A percentile compares a stretch with the other conserved stretches of the same genome.
phyloP scores from a whole-genome alignment of 2,329 filamentous ascomycete species.

The Ophiostoma sp. region DNA sequence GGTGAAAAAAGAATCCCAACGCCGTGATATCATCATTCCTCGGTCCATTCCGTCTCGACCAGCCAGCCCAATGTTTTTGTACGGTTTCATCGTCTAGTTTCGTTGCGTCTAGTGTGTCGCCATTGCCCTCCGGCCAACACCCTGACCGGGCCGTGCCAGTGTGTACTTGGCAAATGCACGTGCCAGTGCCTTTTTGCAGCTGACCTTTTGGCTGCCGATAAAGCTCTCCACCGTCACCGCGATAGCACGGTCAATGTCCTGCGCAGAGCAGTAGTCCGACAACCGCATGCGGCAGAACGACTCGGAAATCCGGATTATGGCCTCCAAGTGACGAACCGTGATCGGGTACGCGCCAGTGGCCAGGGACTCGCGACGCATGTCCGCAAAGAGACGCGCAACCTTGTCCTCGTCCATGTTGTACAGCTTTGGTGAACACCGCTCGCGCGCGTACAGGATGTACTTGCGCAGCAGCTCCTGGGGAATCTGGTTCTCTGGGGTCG shows the following conservation, averaged over 20 bases:
- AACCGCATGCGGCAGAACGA: conserved; percentile 96
- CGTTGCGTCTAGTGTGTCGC: neutral
- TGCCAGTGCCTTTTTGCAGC: conserved; percentile 92
- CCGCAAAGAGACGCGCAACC: conserved; percentile 84
- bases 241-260: conserved; percentile 95
- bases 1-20: conserved; percentile 2
- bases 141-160: conserved; percentile 45
- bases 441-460: conserved; percentile 92
- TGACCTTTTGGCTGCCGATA: conserved; percentile 92
- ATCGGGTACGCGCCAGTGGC: conserved; percentile 97
- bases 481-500: conserved; percentile 61
- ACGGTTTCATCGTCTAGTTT: neutral
- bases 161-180: conserved; percentile 96
- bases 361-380: conserved; percentile 89
- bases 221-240: conserved; percentile 95
- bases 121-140: conserved; percentile 29
- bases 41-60: neutral
- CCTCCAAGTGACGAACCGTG: conserved; percentile 94
- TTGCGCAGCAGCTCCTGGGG: conserved; percentile 87
- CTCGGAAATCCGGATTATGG: conserved; percentile 92
- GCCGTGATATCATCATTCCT: conserved; percentile 13
- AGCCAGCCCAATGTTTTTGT: neutral
- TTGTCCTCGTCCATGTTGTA: conserved; percentile 99
- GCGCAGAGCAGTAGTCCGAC: conserved; percentile 85
- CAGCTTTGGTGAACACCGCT: conserved; percentile 83